Percentiles rank a stretch among this genome's conserved stretches.
Evolutionary conservation across 495 filamentous ascomycete genomes (phyloP).

Genomic region (Podospora pseudopauciseta): DNA sequence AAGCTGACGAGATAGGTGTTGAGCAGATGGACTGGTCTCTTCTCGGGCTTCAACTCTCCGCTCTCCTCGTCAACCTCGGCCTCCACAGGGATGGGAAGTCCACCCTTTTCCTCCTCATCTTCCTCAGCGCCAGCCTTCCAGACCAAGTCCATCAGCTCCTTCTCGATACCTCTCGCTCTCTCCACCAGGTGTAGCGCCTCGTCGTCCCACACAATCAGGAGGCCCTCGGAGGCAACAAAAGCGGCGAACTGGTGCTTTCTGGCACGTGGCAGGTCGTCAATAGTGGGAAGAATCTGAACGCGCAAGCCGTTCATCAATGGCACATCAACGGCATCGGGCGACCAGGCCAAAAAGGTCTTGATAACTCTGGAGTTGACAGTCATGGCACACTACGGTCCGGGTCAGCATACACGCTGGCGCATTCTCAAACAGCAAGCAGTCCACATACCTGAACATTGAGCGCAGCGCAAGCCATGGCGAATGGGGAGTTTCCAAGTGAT

Average conservation of each 20-base stretch:
- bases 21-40: slow-evolving; percentile 59
- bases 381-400: slow-evolving; percentile 60
- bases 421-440: not conserved
- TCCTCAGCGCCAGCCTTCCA: slow-evolving; percentile 55
- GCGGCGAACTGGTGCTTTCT: slow-evolving; percentile 74
- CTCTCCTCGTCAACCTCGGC: slow-evolving; percentile 68
- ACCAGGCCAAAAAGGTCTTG: slow-evolving; percentile 68
- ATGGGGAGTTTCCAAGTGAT: slow-evolving; percentile 51
- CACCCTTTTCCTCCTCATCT: slow-evolving; percentile 53
- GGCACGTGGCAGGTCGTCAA: slow-evolving; percentile 62
- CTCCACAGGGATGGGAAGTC: slow-evolving; percentile 34
- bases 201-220: slow-evolving; percentile 75
- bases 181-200: slow-evolving; percentile 64
- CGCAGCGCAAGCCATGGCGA: slow-evolving; percentile 60
- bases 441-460: slow-evolving; percentile 62
- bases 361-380: slow-evolving; percentile 73
- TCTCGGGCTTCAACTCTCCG: slow-evolving; percentile 59
- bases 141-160: slow-evolving; percentile 68
- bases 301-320: slow-evolving; percentile 69
- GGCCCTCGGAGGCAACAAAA: slow-evolving; percentile 63
- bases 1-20: slow-evolving; percentile 64
- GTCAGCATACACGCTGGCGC: not conserved
- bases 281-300: slow-evolving; percentile 67
- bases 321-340: slow-evolving; percentile 68
- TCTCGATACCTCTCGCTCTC: slow-evolving; percentile 64